Conservation (phyloP, 1,139 yeast genomes). For the Candida frijolesensis region DNA sequence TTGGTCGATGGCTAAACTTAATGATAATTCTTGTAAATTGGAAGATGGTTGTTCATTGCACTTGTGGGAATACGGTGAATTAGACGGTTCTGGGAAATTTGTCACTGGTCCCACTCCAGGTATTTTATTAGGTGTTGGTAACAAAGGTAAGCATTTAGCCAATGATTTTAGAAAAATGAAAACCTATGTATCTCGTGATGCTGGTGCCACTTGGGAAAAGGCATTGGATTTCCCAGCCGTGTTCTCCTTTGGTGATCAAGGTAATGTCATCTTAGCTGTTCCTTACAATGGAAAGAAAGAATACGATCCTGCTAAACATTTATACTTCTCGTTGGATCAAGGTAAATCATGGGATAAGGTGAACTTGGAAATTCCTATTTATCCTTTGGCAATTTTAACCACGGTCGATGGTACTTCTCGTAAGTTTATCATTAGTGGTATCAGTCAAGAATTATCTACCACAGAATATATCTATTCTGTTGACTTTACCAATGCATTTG, state of each 20-base stretch:
- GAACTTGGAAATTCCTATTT: conserved; percentile 49
- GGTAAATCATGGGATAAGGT: conserved; percentile 65
- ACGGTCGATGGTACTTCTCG: conserved; percentile 77
- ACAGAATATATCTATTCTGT: conserved; percentile 43
- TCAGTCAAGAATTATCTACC: conserved; percentile 22
- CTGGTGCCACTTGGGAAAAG: conserved; percentile 71
- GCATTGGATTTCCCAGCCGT: conserved; percentile 57
- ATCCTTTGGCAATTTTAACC: conserved; percentile 53
- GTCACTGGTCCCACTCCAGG: conserved; percentile 77
- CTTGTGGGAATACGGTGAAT: conserved; percentile 50
- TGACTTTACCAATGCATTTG: conserved; percentile 65
- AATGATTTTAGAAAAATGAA: conserved; percentile 29
- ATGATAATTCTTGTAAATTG: conserved; percentile 48
- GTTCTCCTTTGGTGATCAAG: conserved; percentile 77
- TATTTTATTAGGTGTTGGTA: conserved; percentile 63
- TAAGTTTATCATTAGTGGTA: conserved; percentile 59
- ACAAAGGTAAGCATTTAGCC: conserved; percentile 41
- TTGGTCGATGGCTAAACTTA: conserved; percentile 57
- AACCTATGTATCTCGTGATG: conserved; percentile 75
- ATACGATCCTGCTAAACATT: conserved; percentile 22
- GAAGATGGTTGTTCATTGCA: conserved; percentile 59
- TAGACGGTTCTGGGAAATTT: conserved; percentile 56
- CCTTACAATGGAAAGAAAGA: conserved; percentile 37
- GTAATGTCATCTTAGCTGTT: conserved; percentile 70
- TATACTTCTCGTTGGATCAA: conserved; percentile 71